Conservation (phyloP, 2,329 filamentous ascomycete genomes). For the Magnaporthales sp. region DNA sequence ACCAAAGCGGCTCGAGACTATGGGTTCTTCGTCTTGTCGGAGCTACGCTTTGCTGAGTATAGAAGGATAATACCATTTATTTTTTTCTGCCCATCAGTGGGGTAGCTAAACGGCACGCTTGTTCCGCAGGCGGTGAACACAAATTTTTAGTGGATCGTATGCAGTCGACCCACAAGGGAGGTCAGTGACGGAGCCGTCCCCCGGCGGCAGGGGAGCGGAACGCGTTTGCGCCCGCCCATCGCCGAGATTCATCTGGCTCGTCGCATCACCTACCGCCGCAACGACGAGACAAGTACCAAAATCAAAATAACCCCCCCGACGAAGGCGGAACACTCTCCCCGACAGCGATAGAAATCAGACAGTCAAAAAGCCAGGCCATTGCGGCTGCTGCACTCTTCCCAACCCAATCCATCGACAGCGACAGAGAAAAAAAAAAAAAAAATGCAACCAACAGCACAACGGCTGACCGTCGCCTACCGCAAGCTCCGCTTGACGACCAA, state of each 20-base stretch:
- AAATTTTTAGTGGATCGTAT: background rate
- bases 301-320: background rate
- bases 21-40: conserved; percentile 7
- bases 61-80: background rate
- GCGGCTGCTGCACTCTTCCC: background rate
- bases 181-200: background rate
- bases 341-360: background rate
- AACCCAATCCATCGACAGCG: background rate
- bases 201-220: background rate
- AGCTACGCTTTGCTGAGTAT: background rate
- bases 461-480: conserved; percentile 55
- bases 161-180: background rate
- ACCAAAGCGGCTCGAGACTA: no score
- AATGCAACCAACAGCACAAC: conserved; percentile 62
- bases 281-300: background rate
- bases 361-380: background rate
- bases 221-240: background rate
- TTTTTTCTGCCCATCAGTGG: conserved; percentile 12
- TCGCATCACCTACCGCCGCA: background rate
- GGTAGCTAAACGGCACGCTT: background rate
- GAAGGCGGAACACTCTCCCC: no score
- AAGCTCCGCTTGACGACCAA: conserved; percentile 85
- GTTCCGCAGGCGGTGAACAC: conserved; percentile 11
- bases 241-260: background rate
- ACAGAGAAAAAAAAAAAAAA: background rate